Base-by-base conservation (phyloP, 371 early-diverging fungal genomes). In the Apophysomyces ossiformis region DNA sequence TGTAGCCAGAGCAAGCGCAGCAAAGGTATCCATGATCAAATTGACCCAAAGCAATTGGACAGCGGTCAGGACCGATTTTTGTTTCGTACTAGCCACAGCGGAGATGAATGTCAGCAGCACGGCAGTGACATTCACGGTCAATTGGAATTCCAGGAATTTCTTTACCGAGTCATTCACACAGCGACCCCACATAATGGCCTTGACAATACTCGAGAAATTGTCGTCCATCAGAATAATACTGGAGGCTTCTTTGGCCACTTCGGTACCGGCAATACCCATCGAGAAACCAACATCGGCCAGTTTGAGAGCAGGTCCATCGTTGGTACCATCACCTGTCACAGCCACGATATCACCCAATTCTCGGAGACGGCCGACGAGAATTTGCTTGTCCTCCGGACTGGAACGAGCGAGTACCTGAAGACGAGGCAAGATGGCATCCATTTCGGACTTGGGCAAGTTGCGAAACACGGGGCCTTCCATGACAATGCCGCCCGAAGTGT, bases 231-330 rank as follows among this genome's bases (percentile, higher is more conserved):
- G 72, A 69, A 93, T 87, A 61, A 93, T 91, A n/a, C 84, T 73
- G 21, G 90, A 88, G 8, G 92, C 92, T 77, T 91, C 88, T 64
- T 91, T 92, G 50, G 91, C 89, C 4, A 92, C 88, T 70, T 92
- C 91, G 16, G 92, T 90, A 61, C 93, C 93, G 37, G 88, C 78
- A 66, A 90, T 89, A 64, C 93, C 93, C 93, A 92, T 89, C 9
- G 86, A 82, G 70, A 91, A 90, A 16, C 93, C 93, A 26, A 93
- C 89, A 66, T 93, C 90, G 13, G 93, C 89, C 70, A 77, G 61
- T 69, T 92, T 93, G 50, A 92, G 76, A 7, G 93, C 92, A n/a
- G 91, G 90, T 11, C 86, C 91, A 73, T 89, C 87, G 62, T 88
- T 88, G 57, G 87, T 88, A 63, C 93, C 93, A 66, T 92, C 93